Conservation (phyloP, 1,139 yeast genomes). For the Pneumocystis murina region DNA sequence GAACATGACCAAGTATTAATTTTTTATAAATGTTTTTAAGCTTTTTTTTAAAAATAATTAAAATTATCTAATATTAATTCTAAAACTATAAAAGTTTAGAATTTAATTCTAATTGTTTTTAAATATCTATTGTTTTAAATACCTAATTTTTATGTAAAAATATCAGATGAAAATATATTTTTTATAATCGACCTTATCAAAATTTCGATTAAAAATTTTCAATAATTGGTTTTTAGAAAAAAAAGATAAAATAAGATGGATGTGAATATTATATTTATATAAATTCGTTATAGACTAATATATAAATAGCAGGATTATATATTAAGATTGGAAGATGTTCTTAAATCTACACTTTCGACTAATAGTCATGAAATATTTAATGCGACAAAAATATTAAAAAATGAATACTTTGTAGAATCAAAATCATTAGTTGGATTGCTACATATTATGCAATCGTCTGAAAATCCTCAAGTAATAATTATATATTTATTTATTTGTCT, state of each 20-base stretch:
- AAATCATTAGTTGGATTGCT: constrained; percentile 67
- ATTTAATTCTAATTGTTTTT: no score
- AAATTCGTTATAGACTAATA: neutral
- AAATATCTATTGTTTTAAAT: no score
- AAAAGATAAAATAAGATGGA: neutral
- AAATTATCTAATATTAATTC: no score
- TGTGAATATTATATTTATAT: neutral
- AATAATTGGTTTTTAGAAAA: neutral
- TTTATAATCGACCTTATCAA: neutral
- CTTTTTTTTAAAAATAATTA: no score
- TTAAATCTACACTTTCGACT: neutral
- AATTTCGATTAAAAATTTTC: neutral
- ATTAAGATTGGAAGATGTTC: neutral
- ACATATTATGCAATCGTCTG: constrained; percentile 51
- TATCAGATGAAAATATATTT: no score
- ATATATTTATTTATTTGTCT: constrained; percentile 14
- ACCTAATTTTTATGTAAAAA: no score
- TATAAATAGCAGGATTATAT: neutral
- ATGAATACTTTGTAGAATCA: constrained; percentile 59
- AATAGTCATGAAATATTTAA: constrained; percentile 19
- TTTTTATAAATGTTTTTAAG: no score
- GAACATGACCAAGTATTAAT: no score
- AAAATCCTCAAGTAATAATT: constrained; percentile 2
- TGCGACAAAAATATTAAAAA: constrained; percentile 62
- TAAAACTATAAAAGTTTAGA: no score